phyloP scores from a whole-genome alignment of 345 rosid genomes.

The Euphorbia pulcherrima region DNA sequence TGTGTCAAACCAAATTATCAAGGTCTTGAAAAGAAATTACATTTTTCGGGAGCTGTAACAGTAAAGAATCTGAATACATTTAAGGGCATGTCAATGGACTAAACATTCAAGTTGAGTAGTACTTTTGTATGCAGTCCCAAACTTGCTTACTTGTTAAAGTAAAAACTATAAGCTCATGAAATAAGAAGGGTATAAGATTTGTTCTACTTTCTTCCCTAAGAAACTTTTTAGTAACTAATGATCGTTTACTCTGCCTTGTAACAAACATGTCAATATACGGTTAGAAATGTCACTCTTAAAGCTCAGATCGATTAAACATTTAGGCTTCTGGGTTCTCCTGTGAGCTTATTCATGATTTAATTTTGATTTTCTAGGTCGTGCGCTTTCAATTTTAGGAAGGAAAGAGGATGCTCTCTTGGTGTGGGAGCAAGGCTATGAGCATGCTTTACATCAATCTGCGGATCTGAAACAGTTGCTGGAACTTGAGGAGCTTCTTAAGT shows the following conservation, averaged over 20 bases:
- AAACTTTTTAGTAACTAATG: background rate
- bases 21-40: no score
- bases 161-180: no score
- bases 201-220: no score
- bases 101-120: no score
- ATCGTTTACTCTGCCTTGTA: background rate
- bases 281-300: background rate
- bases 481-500: constrained; percentile 65
- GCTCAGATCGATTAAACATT: background rate
- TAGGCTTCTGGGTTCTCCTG: constrained; percentile 8
- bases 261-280: background rate
- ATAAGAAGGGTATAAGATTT: no score
- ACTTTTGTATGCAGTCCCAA: no score
- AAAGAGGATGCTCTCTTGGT: constrained; percentile 67
- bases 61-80: no score
- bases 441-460: constrained; percentile 59
- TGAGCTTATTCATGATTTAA: no score
- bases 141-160: no score
- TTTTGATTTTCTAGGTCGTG: constrained; percentile 52
- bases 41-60: no score
- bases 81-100: no score
- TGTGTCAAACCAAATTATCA: no score
- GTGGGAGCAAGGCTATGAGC: constrained; percentile 71
- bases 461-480: constrained; percentile 91
- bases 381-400: constrained; percentile 73